These are phyloP conservation scores for Epichloe elymi DNA, from an alignment of 2,329 filamentous ascomycete species.

Conservation along the genomic window DNA sequence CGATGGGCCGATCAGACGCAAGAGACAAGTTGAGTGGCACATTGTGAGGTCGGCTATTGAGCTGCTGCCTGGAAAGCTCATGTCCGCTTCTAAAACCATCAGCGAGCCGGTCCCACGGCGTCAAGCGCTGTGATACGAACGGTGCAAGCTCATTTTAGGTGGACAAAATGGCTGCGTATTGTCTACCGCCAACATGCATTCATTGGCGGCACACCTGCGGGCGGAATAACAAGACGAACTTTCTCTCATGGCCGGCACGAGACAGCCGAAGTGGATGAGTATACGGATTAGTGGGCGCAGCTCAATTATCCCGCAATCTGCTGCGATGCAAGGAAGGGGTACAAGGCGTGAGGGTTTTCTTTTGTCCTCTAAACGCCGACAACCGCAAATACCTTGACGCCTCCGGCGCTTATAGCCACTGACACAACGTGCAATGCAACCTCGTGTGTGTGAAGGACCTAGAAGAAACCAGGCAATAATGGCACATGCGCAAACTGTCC, in stretches of 20 bases:
- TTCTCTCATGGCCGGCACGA: background rate
- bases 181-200: no score
- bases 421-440: background rate
- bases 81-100: no score
- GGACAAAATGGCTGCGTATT: no score
- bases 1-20: no score
- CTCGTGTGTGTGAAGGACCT: no score
- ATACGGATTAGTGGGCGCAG: background rate
- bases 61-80: no score
- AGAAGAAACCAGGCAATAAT: background rate
- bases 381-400: background rate
- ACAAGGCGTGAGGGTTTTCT: background rate
- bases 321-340: background rate
- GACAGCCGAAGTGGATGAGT: background rate
- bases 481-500: background rate
- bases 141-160: no score
- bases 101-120: no score
- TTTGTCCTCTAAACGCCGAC: background rate
- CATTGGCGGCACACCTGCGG: no score
- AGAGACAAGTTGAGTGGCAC: no score
- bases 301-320: background rate
- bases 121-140: no score
- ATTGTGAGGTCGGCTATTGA: no score
- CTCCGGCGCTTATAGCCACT: background rate
- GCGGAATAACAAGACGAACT: background rate